phyloP scores from a whole-genome alignment of 1,284 basidiomycete genomes.

The Cryptococcus maquisensis region DNA sequence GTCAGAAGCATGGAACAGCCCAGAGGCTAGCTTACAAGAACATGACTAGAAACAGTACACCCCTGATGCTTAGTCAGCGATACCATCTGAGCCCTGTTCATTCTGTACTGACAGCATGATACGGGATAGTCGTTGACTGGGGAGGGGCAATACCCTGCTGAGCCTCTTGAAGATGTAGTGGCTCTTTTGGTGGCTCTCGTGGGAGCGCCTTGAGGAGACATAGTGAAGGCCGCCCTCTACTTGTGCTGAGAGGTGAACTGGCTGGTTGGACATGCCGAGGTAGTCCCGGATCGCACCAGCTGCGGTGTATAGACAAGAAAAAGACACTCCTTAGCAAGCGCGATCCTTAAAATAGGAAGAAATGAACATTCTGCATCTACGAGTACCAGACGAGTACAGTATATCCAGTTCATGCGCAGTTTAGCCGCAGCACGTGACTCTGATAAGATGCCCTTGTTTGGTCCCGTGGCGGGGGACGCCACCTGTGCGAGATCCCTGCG shows the following conservation, averaged over 20 bases:
- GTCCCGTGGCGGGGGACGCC: too few species aligned
- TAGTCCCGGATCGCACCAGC: too few species aligned
- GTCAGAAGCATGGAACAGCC: constrained; percentile 7
- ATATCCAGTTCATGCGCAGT: not conserved
- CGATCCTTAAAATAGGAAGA: not conserved
- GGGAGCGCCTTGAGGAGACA: not conserved
- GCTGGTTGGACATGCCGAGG: not conserved
- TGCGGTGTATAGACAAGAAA: not conserved
- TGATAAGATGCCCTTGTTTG: not conserved
- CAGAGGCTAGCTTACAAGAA: not conserved
- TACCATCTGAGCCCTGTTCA: not conserved
- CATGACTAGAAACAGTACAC: constrained; percentile 1
- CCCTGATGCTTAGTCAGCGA: not conserved
- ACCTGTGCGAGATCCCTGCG: not conserved
- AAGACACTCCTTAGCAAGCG: not conserved
- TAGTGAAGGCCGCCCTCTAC: not conserved
- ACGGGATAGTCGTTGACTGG: constrained; percentile 8
- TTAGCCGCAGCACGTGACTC: not conserved
- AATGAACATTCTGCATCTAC: not conserved
- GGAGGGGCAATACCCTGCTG: constrained; percentile 22
- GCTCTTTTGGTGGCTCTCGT: not conserved
- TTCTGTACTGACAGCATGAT: constrained; percentile 35
- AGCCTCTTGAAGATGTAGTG: constrained; percentile 21
- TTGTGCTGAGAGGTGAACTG: not conserved
- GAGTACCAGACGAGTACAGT: not conserved